Percentiles rank a stretch among this genome's conserved stretches.
Conservation (phyloP, 805 yeast species). For the Teunomyces aglyptinius region DNA sequence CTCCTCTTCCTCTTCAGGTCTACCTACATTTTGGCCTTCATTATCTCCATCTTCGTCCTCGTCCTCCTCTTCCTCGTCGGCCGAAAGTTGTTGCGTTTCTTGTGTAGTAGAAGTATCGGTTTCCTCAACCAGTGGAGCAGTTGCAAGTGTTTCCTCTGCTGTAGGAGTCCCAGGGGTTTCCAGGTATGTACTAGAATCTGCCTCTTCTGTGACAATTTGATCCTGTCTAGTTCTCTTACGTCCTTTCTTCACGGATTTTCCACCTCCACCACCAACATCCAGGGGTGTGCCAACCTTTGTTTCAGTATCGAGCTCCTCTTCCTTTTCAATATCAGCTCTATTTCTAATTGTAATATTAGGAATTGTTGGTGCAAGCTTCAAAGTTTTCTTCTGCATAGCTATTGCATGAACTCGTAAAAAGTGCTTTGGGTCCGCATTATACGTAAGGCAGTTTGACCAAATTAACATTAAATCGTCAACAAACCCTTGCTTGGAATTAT, state of each 20-base stretch:
- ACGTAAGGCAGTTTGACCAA: constrained; percentile 91
- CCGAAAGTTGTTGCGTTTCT: constrained; percentile 20
- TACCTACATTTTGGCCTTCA: constrained; percentile 25
- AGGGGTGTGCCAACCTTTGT: constrained; percentile 22
- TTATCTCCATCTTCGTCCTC: constrained; percentile 32
- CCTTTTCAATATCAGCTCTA: constrained; percentile 68
- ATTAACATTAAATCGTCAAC: constrained; percentile 94
- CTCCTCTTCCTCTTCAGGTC: constrained; percentile 55
- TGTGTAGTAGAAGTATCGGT: constrained; percentile 10
- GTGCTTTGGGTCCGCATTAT: constrained; percentile 93
- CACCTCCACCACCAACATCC: constrained; percentile 22
- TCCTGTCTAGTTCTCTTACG: constrained; percentile 39
- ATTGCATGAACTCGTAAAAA: constrained; percentile 87
- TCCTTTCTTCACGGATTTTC: constrained; percentile 41
- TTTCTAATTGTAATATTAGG: constrained; percentile 84
- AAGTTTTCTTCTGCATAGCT: constrained; percentile 92
- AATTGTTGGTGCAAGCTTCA: constrained; percentile 72
- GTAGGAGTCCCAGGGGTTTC: constrained; percentile 7
- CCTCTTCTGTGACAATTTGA: constrained; percentile 29
- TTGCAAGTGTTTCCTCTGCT: constrained; percentile 12
- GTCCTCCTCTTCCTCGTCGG: constrained; percentile 28
- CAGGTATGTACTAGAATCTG: constrained; percentile 18
- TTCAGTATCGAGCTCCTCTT: constrained; percentile 41
- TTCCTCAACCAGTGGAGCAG: constrained; percentile 8
- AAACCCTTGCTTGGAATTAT: constrained; percentile 80